phyloP scores from a whole-genome alignment of 2,329 filamentous ascomycete species.

The Polychaeton citri region DNA sequence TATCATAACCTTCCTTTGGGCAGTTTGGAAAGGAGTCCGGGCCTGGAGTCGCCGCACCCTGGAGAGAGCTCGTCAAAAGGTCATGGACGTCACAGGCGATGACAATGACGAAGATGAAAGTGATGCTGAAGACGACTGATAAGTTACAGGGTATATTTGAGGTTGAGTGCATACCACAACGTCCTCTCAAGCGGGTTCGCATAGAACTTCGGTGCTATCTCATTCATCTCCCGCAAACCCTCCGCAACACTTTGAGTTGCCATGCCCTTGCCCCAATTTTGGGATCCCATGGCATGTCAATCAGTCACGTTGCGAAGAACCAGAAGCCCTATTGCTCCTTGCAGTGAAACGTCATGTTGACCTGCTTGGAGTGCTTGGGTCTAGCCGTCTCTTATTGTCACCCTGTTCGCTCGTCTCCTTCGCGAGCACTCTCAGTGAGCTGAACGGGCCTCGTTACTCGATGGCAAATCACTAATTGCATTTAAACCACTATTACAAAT shows the following conservation, averaged over 20 bases:
- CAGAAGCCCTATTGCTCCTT: slow-evolving; percentile 17
- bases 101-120: slow-evolving; percentile 45
- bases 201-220: slow-evolving; percentile 1
- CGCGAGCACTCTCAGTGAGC: too few species aligned
- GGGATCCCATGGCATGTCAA: slow-evolving; percentile 66
- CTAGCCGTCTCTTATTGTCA: too few species aligned
- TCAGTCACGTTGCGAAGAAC: slow-evolving; percentile 94
- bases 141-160: too few species aligned
- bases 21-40: slow-evolving; percentile 70
- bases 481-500: too few species aligned
- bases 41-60: slow-evolving; percentile 60
- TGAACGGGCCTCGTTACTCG: too few species aligned
- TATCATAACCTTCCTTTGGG: slow-evolving; percentile 67
- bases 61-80: slow-evolving; percentile 62
- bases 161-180: too few species aligned
- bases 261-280: slow-evolving; percentile 44
- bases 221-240: not conserved
- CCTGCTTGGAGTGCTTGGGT: too few species aligned
- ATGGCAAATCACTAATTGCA: too few species aligned
- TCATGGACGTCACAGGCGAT: slow-evolving; percentile 65
- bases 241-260: slow-evolving; percentile 95
- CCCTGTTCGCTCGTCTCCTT: too few species aligned
- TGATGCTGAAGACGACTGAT: slow-evolving; percentile 13
- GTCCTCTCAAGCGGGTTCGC: too few species aligned
- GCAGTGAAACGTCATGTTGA: slow-evolving; percentile 1